Evolutionary conservation across 129 eudicot genomes (phyloP).

Genomic region (Apium graveolens): DNA sequence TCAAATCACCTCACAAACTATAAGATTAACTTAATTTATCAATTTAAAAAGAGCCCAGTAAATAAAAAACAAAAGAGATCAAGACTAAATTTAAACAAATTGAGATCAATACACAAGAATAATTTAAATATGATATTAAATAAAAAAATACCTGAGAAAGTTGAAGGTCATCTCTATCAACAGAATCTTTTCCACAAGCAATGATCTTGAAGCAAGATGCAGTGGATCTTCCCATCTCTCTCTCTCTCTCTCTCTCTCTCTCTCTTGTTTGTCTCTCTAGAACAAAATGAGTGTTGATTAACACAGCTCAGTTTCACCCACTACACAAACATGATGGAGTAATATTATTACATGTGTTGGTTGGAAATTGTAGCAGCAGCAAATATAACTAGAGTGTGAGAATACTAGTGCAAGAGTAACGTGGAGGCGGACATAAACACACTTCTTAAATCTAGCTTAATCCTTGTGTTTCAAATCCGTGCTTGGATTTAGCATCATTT

Average conservation of each 20-base stretch:
- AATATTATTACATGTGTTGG: not conserved
- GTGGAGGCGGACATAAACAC: slow-evolving; percentile 44
- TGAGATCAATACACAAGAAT: not conserved
- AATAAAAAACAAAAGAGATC: not conserved
- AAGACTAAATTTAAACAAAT: not conserved
- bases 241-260: not conserved
- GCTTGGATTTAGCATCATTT: not conserved
- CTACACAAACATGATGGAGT: not conserved
- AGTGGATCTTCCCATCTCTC: slow-evolving; percentile 62
- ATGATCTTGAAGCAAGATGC: slow-evolving; percentile 79
- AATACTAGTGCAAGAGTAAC: slow-evolving; percentile 20
- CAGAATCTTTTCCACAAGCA: slow-evolving; percentile 54
- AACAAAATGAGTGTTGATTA: too few species aligned
- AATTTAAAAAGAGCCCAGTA: not conserved
- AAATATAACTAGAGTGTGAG: not conserved
- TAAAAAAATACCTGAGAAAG: slow-evolving; percentile 33
- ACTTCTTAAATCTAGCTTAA: slow-evolving; percentile 44
- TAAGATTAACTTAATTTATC: not conserved
- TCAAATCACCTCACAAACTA: not conserved
- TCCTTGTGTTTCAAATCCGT: slow-evolving; percentile 43
- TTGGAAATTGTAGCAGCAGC: slow-evolving; percentile 12
- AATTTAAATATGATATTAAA: not conserved
- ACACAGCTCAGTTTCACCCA: slow-evolving; percentile 3
- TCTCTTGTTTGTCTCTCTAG: slow-evolving; percentile 17
- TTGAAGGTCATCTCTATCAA: slow-evolving; percentile 45